phyloP scores from a whole-genome alignment of 169 alveolate genomes.

The Eimeria tenella region DNA sequence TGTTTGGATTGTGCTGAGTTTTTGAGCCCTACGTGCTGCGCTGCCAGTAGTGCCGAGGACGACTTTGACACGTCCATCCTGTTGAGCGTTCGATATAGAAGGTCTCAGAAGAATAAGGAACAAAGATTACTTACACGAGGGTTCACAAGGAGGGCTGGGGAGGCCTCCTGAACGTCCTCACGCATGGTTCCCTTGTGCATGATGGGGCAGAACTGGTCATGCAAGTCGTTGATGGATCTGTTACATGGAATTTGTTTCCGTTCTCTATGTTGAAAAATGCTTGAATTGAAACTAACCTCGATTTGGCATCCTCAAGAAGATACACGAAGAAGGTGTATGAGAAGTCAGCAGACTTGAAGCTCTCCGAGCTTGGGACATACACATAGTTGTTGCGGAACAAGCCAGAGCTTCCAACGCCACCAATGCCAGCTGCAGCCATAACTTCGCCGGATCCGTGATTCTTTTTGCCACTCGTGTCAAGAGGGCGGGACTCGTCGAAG shows the following conservation, averaged over 20 bases:
- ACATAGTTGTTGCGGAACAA: conserved; percentile 89
- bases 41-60: conserved; percentile 84
- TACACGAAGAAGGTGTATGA: conserved; percentile 87
- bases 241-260: not conserved
- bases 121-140: conserved; percentile 84
- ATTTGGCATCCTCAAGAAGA: conserved; percentile 86
- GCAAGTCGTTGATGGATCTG: conserved; percentile 58
- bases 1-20: not conserved
- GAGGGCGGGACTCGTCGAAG: conserved; percentile 88
- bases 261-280: not conserved
- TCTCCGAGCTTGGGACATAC: conserved; percentile 83
- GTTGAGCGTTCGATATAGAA: not conserved
- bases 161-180: conserved; percentile 87
- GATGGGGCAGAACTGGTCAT: conserved; percentile 87
- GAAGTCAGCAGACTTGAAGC: conserved; percentile 86
- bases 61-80: conserved; percentile 89
- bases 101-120: not conserved
- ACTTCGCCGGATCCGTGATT: conserved; percentile 90
- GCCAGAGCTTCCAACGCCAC: conserved; percentile 91
- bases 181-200: conserved; percentile 90
- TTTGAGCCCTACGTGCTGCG: conserved; percentile 78
- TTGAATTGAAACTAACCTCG: conserved; percentile 64
- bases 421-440: conserved; percentile 91
- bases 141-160: conserved; percentile 91
- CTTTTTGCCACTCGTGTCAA: conserved; percentile 90